Evolutionary conservation across 164 flowering plant species (phyloP), one percentile per base, ranked within the genome.

Genomic region (Vitis labrusca): DNA sequence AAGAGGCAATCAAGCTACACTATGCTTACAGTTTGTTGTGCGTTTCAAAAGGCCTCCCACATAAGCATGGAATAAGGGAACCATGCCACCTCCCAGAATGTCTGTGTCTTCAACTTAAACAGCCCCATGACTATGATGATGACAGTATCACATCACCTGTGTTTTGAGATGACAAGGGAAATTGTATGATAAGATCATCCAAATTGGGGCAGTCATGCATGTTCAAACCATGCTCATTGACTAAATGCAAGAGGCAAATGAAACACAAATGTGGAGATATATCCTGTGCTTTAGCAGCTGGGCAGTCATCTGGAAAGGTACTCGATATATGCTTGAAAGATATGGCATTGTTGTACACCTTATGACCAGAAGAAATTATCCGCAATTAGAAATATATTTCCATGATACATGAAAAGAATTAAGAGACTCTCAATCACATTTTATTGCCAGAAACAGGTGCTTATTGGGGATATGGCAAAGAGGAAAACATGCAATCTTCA

Each of bases 221-320:
- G 63, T 70, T 78, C 71, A 89, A 73, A 3, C 85, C 78, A 67
- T 91, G 88, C 82, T 91, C 94, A 70, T 89, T 91, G 15, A 94
- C 97, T 49, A 91, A 79, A 86, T 91, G 97, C 69, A 91, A 66
- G 3, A 91, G 78, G 71, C 94, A 91, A 50, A 91, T 89, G 82
- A 91, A 91, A 70, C 97, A 88, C 61, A 91, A 67, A 79, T 91
- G 97, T 5, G 94, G 90, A 3, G 97, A 91, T 59, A 88, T 86
- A 47, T 82, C 84, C 10, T 75, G 61, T 6, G 58, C 74, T 1
- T 68, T 56, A 71, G 78, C 71, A 56, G 79, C 81, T 12, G 84
- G 14, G 65, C 83, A 75, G 47, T 76, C 76, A 23, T 29, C 29
- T 3, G 85, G 81, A 63, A 85, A 79, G 56, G 67, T 69, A 23